A percentile compares a stretch with the other conserved stretches of the same genome.
These are phyloP conservation scores for Ogataea pini DNA, from an alignment of 805 yeast genomes.

Conservation along the genomic window DNA sequence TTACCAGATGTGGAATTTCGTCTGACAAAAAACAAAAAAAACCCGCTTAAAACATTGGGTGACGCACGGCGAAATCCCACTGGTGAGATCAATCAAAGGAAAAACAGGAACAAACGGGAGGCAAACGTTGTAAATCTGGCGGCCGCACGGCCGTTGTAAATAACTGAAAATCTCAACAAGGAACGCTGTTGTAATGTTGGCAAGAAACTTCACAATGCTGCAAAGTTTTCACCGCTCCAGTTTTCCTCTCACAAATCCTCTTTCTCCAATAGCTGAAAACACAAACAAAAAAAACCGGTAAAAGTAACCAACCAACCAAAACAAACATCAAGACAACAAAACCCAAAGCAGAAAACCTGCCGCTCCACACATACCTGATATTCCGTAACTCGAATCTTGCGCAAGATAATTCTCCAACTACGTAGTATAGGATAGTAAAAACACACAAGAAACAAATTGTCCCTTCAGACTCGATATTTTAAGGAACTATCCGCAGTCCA, in stretches of 20 bases:
- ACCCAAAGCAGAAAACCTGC: background rate
- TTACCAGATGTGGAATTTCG: constrained; percentile 8
- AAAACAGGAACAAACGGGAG: constrained; percentile 2
- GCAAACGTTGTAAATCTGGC: background rate
- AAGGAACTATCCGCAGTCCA: constrained; percentile 2
- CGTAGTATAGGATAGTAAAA: background rate
- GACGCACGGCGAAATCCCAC: constrained; percentile 5
- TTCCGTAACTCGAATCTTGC: background rate
- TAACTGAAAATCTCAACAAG: background rate
- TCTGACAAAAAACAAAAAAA: constrained; percentile 7
- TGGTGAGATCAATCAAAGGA: constrained; percentile 4
- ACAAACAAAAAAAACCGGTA: too few species aligned
- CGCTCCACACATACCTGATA: constrained; percentile 2
- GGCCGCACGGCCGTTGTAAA: background rate
- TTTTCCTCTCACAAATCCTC: too few species aligned
- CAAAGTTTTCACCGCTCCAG: too few species aligned
- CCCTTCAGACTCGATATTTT: background rate
- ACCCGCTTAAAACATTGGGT: constrained; percentile 6
- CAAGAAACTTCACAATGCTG: too few species aligned
- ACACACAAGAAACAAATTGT: constrained; percentile 1
- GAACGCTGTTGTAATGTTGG: too few species aligned
- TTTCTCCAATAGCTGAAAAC: too few species aligned
- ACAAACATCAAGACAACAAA: background rate
- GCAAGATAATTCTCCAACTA: background rate
- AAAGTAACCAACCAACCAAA: background rate